Evolutionary conservation across 495 filamentous ascomycete genomes (phyloP).

Genomic region (Penicillium atrosanguineum): DNA sequence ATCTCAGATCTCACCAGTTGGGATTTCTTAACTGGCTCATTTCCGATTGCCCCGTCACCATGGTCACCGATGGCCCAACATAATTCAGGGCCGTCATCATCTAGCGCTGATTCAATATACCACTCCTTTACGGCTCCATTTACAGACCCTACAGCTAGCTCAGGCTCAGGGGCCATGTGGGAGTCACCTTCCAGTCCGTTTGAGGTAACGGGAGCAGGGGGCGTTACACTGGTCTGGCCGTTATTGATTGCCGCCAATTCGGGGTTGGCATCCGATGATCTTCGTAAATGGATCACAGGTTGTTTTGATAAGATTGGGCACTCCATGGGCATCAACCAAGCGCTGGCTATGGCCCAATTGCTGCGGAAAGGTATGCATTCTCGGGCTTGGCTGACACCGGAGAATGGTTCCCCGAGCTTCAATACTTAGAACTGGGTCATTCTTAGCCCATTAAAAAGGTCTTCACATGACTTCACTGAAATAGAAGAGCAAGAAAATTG

Average conservation of each 20-base stretch:
- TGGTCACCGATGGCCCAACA: too few species aligned
- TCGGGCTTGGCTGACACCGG: neutral
- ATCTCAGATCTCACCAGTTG: too few species aligned
- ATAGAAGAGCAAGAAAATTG: too few species aligned
- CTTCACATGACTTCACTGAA: too few species aligned
- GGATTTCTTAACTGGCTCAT: too few species aligned
- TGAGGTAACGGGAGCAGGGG: constrained; percentile 1
- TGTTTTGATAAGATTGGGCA: constrained; percentile 15
- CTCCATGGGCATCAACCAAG: constrained; percentile 17
- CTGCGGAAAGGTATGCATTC: constrained; percentile 9
- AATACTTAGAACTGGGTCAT: too few species aligned
- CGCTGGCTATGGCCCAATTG: constrained; percentile 12
- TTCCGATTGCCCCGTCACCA: too few species aligned
- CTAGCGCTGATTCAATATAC: too few species aligned
- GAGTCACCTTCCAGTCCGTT: neutral
- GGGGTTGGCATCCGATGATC: neutral
- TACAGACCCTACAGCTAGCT: too few species aligned
- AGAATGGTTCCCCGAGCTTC: neutral
- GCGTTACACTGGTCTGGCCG: constrained; percentile 19
- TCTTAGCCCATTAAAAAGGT: too few species aligned
- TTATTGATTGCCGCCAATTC: constrained; percentile 24
- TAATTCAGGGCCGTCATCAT: too few species aligned
- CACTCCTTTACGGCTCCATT: too few species aligned
- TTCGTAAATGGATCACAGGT: constrained; percentile 11
- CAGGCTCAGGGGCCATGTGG: neutral